These are phyloP conservation scores for Phytophthora pinifolia DNA, from an alignment of 352 stramenopile genomes.

Conservation along the genomic window DNA sequence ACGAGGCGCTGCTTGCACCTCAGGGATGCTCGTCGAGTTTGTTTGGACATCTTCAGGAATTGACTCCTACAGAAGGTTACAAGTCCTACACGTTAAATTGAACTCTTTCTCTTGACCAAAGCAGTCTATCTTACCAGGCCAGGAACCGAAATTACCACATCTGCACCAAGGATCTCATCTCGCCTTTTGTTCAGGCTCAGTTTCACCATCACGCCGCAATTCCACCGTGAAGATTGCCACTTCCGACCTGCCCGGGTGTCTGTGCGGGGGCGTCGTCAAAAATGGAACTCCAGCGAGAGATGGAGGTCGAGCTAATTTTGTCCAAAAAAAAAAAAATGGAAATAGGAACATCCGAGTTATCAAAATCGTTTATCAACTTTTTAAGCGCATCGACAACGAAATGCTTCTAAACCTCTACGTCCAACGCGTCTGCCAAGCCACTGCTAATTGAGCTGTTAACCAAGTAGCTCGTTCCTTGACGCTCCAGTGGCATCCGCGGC, in stretches of 20 bases:
- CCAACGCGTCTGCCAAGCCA: constrained; percentile 22
- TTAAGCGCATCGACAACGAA: constrained; percentile 3
- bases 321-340: not conserved
- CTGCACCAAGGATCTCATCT: constrained; percentile 14
- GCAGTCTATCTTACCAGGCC: constrained; percentile 5
- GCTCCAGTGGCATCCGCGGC: constrained; percentile 51
- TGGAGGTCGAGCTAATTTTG: constrained; percentile 13
- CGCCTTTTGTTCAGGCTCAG: constrained; percentile 12
- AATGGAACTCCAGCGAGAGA: not conserved
- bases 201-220: constrained; percentile 6
- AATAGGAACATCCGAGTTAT: no score
- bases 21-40: not conserved
- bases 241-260: not conserved
- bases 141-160: constrained; percentile 21
- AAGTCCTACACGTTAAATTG: not conserved
- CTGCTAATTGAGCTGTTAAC: constrained; percentile 29
- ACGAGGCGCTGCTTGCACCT: not conserved
- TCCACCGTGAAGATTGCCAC: not conserved
- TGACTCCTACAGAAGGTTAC: not conserved
- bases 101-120: no score
- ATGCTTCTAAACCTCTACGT: constrained; percentile 28
- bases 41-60: constrained; percentile 6
- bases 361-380: no score
- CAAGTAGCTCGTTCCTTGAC: constrained; percentile 48
- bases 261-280: not conserved